phyloP scores from a whole-genome alignment of 2,329 filamentous ascomycete species.

The Ophiocordyceps australis region DNA sequence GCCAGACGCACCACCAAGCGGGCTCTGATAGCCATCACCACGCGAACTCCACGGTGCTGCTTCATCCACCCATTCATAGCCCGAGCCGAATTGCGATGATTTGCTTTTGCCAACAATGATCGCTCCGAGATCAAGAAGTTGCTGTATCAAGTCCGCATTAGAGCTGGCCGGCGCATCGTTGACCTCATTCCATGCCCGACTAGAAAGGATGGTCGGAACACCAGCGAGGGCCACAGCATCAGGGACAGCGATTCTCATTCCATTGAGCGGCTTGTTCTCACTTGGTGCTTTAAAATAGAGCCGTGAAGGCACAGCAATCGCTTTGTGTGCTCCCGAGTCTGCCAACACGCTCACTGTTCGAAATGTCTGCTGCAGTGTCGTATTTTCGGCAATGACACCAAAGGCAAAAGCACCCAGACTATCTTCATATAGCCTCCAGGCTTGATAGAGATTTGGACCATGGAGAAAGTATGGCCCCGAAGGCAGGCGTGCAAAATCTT shows the following conservation, averaged over 20 bases:
- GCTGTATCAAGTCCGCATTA: conserved; percentile 31
- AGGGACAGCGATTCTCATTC: conserved; percentile 15
- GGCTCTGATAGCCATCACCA: conserved; percentile 25
- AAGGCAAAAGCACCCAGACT: conserved; percentile 15
- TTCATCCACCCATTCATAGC: conserved; percentile 21
- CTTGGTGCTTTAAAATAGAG: conserved; percentile 13
- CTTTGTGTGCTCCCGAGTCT: conserved; percentile 7
- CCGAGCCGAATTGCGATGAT: conserved; percentile 24
- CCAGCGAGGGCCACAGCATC: conserved; percentile 22
- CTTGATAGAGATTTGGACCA: conserved; percentile 20
- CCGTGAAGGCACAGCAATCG: conserved; percentile 18
- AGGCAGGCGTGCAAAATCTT: conserved; percentile 9
- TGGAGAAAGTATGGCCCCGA: conserved; percentile 22
- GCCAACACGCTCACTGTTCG: conserved; percentile 10
- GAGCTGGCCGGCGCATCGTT: conserved; percentile 19
- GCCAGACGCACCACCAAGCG: conserved; percentile 17
- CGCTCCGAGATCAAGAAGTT: conserved; percentile 40
- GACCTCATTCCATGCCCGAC: conserved; percentile 36
- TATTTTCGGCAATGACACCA: conserved; percentile 17
- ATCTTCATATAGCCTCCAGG: conserved; percentile 21
- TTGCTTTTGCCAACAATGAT: conserved; percentile 35
- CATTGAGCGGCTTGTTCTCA: conserved; percentile 14
- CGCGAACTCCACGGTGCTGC: conserved; percentile 23
- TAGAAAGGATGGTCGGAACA: conserved; percentile 35
- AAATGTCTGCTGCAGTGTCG: conserved; percentile 9